Conservation (phyloP, 768 basidiomycete genomes). For the Tubosaeta sp. region DNA sequence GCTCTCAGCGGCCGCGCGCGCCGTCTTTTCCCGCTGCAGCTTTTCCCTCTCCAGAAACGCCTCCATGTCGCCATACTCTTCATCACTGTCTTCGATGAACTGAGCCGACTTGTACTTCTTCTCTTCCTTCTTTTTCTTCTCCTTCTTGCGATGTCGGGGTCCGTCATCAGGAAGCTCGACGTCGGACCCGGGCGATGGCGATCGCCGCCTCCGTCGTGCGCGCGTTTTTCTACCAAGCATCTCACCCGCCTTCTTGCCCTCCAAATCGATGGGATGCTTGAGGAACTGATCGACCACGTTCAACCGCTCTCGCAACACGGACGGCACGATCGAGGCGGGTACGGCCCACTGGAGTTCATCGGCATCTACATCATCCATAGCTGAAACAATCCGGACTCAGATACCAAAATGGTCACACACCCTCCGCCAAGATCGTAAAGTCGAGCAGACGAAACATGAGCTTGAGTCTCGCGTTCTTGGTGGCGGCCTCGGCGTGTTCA, state of each 20-base stretch:
- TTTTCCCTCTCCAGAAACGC: slow-evolving; percentile 79
- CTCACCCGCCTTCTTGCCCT: slow-evolving; percentile 70
- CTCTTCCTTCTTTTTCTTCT: slow-evolving; percentile 61
- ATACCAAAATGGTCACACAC: slow-evolving; percentile 36
- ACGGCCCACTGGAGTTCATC: slow-evolving; percentile 84
- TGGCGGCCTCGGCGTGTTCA: slow-evolving; percentile 71
- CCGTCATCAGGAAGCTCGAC: slow-evolving; percentile 33
- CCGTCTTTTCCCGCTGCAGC: slow-evolving; percentile 49
- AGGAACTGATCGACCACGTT: slow-evolving; percentile 84
- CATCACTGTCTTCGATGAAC: slow-evolving; percentile 90
- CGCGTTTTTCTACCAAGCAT: slow-evolving; percentile 64
- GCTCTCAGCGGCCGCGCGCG: slow-evolving; percentile 41
- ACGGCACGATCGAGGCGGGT: slow-evolving; percentile 63
- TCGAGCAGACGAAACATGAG: slow-evolving; percentile 78
- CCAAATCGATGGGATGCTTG: slow-evolving; percentile 71
- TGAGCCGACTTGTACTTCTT: slow-evolving; percentile 83
- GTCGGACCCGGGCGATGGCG: slow-evolving; percentile 45
- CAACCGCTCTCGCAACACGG: slow-evolving; percentile 63
- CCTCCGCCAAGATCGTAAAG: slow-evolving; percentile 63
- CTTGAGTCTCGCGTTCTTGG: slow-evolving; percentile 75
- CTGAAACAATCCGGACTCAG: not conserved
- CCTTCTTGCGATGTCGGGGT: slow-evolving; percentile 34
- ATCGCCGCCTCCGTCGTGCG: slow-evolving; percentile 47
- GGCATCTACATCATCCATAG: slow-evolving; percentile 39
- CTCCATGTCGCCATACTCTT: slow-evolving; percentile 74